Conservation (phyloP, 2,329 filamentous ascomycete species). For the Alternaria atra region DNA sequence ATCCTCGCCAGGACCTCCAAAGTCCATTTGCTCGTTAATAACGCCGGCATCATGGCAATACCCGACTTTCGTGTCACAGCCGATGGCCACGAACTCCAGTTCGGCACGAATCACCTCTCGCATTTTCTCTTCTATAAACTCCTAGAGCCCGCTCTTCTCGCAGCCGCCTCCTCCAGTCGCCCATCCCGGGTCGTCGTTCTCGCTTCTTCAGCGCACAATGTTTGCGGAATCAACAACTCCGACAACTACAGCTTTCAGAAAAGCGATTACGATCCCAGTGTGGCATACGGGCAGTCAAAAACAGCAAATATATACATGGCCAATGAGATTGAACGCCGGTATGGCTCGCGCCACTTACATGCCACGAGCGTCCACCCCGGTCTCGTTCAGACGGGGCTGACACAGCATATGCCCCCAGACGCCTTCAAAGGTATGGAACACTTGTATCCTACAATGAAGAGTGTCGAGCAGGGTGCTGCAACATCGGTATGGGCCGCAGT, state of each 20-base stretch:
- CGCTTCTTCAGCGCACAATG: constrained; percentile 56
- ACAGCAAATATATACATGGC: constrained; percentile 61
- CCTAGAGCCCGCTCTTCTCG: constrained; percentile 52
- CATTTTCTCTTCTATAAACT: constrained; percentile 57
- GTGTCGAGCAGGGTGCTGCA: constrained; percentile 58
- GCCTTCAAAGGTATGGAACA: neutral
- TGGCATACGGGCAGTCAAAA: constrained; percentile 61
- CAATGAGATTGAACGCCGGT: constrained; percentile 61
- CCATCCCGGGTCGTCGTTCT: constrained; percentile 60
- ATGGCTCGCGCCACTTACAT: constrained; percentile 56
- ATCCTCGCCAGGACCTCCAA: constrained; percentile 27
- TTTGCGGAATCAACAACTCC: constrained; percentile 39
- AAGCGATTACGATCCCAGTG: constrained; percentile 47
- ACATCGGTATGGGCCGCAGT: constrained; percentile 59
- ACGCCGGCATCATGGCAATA: constrained; percentile 58
- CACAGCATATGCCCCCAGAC: constrained; percentile 10
- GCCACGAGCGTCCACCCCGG: constrained; percentile 60
- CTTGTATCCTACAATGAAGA: constrained; percentile 23
- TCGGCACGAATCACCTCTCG: constrained; percentile 59
- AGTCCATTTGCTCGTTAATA: constrained; percentile 55
- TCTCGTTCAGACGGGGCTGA: constrained; percentile 51
- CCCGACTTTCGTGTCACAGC: constrained; percentile 44
- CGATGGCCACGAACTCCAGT: constrained; percentile 49
- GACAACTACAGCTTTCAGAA: constrained; percentile 54
- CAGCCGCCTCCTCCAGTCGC: constrained; percentile 50